These are phyloP conservation scores for Phytophthora sojae DNA, from an alignment of 352 stramenopile species.

Conservation along the genomic window DNA sequence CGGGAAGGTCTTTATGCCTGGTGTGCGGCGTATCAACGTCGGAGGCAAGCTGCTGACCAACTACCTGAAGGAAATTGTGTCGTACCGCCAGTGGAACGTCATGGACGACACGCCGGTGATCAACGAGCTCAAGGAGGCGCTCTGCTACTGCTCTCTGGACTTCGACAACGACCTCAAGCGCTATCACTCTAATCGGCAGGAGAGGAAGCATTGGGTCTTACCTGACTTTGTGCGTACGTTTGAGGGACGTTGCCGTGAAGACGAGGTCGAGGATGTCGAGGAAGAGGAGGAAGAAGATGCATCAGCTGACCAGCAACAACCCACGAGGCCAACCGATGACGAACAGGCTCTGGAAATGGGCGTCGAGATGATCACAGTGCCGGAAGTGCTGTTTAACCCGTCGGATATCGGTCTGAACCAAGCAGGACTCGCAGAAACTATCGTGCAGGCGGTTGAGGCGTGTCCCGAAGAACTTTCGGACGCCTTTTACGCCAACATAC, in stretches of 20 bases:
- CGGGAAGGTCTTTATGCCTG: constrained; percentile 50
- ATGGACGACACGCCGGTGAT: constrained; percentile 90
- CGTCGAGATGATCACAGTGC: constrained; percentile 89
- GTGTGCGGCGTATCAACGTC: constrained; percentile 89
- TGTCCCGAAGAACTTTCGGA: constrained; percentile 78
- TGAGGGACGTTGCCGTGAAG: constrained; percentile 49
- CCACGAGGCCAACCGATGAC: constrained; percentile 23
- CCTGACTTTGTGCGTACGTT: constrained; percentile 86
- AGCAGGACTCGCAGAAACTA: constrained; percentile 83
- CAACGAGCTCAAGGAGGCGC: constrained; percentile 88
- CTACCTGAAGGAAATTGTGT: constrained; percentile 97
- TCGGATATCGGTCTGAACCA: constrained; percentile 92
- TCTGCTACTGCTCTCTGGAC: constrained; percentile 92
- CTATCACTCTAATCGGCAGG: constrained; percentile 44
- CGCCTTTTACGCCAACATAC: constrained; percentile 88
- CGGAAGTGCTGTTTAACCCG: constrained; percentile 93
- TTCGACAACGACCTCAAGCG: constrained; percentile 81
- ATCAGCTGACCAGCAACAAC: constrained; percentile 15
- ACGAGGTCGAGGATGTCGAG: constrained; percentile 28
- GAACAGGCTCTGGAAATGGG: constrained; percentile 85
- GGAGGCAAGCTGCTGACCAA: constrained; percentile 97
- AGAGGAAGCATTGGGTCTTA: constrained; percentile 78
- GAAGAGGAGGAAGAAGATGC: constrained; percentile 21
- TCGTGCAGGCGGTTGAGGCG: constrained; percentile 84
- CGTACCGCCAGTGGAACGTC: constrained; percentile 97